Evolutionary conservation across 169 alveolate species (phyloP).

Genomic region (Plasmodium chabaudi): DNA sequence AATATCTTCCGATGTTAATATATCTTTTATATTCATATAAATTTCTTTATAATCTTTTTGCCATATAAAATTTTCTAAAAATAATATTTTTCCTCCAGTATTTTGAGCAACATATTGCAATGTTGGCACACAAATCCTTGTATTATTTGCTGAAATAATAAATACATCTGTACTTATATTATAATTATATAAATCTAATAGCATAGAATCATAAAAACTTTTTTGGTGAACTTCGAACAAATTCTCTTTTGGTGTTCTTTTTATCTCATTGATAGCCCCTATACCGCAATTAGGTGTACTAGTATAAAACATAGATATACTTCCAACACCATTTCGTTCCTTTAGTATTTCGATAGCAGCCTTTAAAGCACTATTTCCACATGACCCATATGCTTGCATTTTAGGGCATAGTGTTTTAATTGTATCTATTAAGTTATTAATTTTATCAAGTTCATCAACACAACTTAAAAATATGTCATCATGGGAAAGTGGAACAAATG

Average conservation of each 20-base stretch:
- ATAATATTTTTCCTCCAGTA: conserved; percentile 80
- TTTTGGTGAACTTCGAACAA: conserved; percentile 52
- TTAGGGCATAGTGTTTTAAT: conserved; percentile 40
- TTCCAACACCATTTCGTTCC: conserved; percentile 78
- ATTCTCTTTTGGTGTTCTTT: conserved; percentile 38
- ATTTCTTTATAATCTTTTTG: conserved; percentile 71
- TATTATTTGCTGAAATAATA: conserved; percentile 56
- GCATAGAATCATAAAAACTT: conserved; percentile 52
- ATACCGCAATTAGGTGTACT: conserved; percentile 82
- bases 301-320: conserved; percentile 81
- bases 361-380: conserved; percentile 81
- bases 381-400: conserved; percentile 70
- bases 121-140: conserved; percentile 53
- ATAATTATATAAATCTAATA: conserved; percentile 52
- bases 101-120: conserved; percentile 74
- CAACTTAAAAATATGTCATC: conserved; percentile 71
- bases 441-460: conserved; percentile 70
- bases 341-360: conserved; percentile 79
- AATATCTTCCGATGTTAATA: conserved; percentile 61
- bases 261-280: conserved; percentile 75
- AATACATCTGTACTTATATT: conserved; percentile 65
- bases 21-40: conserved; percentile 70
- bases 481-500: conserved; percentile 51
- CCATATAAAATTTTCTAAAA: conserved; percentile 36
- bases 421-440: conserved; percentile 55